Percentiles rank a stretch among this genome's conserved stretches.
These are phyloP conservation scores for Eremomyces bilateralis DNA, from an alignment of 495 filamentous ascomycete genomes.

Conservation along the genomic window DNA sequence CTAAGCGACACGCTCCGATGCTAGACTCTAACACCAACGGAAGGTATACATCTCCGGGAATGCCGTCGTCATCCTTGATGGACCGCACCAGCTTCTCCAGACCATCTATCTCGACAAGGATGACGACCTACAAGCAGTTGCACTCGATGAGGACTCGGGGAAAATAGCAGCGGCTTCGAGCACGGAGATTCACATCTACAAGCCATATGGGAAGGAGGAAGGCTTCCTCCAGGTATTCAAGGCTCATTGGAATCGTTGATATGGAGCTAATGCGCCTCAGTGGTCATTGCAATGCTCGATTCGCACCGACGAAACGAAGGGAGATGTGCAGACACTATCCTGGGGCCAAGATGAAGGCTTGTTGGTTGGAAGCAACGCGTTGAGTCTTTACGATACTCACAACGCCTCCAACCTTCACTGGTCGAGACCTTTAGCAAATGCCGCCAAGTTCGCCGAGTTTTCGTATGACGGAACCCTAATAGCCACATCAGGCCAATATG, in stretches of 20 bases:
- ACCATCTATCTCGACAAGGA: constrained; percentile 76
- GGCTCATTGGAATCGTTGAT: too few species aligned
- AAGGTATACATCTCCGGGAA: constrained; percentile 80
- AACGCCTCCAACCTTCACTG: constrained; percentile 35
- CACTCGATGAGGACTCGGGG: constrained; percentile 59
- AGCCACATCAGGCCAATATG: constrained; percentile 58
- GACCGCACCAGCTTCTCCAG: constrained; percentile 55
- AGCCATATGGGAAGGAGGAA: constrained; percentile 48
- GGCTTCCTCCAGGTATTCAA: constrained; percentile 48
- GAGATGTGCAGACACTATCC: constrained; percentile 40
- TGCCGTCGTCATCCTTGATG: constrained; percentile 61
- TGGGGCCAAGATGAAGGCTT: constrained; percentile 76
- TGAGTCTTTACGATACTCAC: constrained; percentile 46
- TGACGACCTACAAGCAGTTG: constrained; percentile 44
- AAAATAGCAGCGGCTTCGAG: constrained; percentile 60
- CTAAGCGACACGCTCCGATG: too few species aligned
- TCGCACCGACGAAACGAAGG: constrained; percentile 20
- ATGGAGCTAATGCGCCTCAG: too few species aligned
- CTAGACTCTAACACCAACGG: constrained; percentile 5
- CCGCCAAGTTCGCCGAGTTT: constrained; percentile 55
- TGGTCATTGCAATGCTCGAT: constrained; percentile 35
- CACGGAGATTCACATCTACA: constrained; percentile 50
- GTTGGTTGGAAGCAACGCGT: constrained; percentile 45
- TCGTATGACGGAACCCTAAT: constrained; percentile 72
- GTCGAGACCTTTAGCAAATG: constrained; percentile 48